Evolutionary conservation across 139 green algal genomes (phyloP).

Genomic region (Asterochloris erici): DNA sequence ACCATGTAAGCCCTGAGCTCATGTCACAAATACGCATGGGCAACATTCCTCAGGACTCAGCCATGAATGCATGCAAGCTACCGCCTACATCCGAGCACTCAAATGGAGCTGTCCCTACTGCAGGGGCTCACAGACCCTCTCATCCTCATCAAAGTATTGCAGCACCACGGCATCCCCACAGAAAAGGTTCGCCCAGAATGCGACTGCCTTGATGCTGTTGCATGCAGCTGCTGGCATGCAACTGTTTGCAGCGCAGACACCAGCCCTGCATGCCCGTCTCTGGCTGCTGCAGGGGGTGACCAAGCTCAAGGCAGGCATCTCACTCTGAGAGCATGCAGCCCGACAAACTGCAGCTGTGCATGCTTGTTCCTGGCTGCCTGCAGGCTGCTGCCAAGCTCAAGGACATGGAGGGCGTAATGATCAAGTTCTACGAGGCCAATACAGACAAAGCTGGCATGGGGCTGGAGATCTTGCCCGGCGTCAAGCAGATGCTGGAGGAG

Average conservation of each 20-base stretch:
- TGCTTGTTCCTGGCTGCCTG: neutral
- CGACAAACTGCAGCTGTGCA: no score
- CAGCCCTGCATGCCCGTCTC: neutral
- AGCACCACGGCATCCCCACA: slow-evolving; percentile 38
- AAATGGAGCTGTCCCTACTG: neutral
- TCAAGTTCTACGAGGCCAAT: slow-evolving; percentile 36
- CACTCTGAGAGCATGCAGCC: neutral
- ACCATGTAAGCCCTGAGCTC: slow-evolving; percentile 54
- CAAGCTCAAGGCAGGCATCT: neutral
- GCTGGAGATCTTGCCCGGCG: slow-evolving; percentile 59
- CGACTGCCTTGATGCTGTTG: neutral
- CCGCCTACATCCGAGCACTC: neutral
- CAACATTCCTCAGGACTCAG: neutral
- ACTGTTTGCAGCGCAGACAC: neutral
- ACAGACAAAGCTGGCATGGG: slow-evolving; percentile 34
- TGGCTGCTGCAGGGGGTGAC: neutral
- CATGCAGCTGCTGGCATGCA: no score
- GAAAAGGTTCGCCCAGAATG: slow-evolving; percentile 16
- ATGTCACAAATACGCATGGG: neutral
- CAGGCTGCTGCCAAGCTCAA: slow-evolving; percentile 38
- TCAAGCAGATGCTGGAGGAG: slow-evolving; percentile 46
- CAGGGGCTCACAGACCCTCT: slow-evolving; percentile 36
- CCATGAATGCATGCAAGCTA: neutral
- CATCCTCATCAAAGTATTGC: slow-evolving; percentile 49
- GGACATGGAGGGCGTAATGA: slow-evolving; percentile 46